A percentile compares a stretch with the other conserved stretches of the same genome.
Conservation (phyloP, 106 monocot species). For the Hemerocallis citrina region DNA sequence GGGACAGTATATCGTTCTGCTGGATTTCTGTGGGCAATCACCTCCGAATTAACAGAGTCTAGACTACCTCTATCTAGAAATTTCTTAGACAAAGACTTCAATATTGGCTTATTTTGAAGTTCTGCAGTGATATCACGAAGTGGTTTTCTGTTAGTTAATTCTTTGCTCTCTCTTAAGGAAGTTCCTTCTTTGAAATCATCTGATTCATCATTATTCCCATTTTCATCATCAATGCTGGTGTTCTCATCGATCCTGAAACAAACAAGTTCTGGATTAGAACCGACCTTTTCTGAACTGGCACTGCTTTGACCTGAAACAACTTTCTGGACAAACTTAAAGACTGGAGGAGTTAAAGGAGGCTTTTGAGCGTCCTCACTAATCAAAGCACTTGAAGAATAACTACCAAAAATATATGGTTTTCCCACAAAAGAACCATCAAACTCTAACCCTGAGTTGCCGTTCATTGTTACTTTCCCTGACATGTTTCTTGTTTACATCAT, state of each 20-base stretch:
- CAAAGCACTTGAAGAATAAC: slow-evolving; percentile 11
- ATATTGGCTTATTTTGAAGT: slow-evolving; percentile 25
- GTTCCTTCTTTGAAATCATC: neutral
- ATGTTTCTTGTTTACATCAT: slow-evolving; percentile 11
- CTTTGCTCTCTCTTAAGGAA: slow-evolving; percentile 11
- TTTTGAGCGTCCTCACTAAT: slow-evolving; percentile 9
- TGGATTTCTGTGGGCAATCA: neutral
- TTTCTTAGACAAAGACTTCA: neutral
- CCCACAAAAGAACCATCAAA: slow-evolving; percentile 9
- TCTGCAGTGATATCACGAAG: slow-evolving; percentile 39
- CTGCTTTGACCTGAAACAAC: slow-evolving; percentile 14
- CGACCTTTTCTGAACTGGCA: slow-evolving; percentile 25
- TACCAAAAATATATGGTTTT: slow-evolving; percentile 4
- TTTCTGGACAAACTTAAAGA: slow-evolving; percentile 25
- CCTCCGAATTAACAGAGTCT: slow-evolving; percentile 29
- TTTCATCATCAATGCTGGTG: slow-evolving; percentile 34
- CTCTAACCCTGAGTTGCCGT: slow-evolving; percentile 7
- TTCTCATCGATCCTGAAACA: slow-evolving; percentile 88
- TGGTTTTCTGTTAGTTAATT: slow-evolving; percentile 21
- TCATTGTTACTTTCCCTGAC: neutral
- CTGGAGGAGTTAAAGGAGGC: slow-evolving; percentile 42
- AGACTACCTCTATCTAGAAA: slow-evolving; percentile 13
- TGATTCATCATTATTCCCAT: slow-evolving; percentile 4
- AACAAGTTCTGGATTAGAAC: slow-evolving; percentile 39
- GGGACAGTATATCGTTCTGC: neutral